Evolutionary conservation across 1,284 basidiomycete species (phyloP).

Genomic region (Schizophyllum amplum): DNA sequence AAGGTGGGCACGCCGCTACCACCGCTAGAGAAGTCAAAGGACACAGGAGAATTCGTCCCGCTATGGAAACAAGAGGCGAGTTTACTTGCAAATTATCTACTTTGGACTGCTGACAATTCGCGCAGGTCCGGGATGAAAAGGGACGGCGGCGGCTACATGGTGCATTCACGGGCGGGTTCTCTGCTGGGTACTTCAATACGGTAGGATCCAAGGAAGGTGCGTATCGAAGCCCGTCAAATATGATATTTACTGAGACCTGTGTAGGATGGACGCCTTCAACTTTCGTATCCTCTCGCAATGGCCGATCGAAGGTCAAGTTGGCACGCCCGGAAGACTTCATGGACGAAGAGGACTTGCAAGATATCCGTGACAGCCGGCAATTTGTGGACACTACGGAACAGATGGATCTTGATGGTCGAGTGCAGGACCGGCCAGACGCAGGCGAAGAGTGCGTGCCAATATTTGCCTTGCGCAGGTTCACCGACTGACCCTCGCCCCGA

Average conservation of each 20-base stretch:
- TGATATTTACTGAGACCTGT: not conserved
- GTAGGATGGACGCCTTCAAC: constrained; percentile 90
- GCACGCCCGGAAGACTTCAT: constrained; percentile 88
- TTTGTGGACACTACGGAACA: constrained; percentile 72
- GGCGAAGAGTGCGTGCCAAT: constrained; percentile 51
- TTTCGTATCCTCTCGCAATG: constrained; percentile 80
- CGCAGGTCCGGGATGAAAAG: constrained; percentile 86
- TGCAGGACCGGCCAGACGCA: constrained; percentile 37
- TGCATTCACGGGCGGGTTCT: constrained; percentile 97
- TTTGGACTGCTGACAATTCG: not conserved
- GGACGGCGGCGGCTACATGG: constrained; percentile 90
- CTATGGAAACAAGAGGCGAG: constrained; percentile 94
- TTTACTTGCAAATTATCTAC: constrained; percentile 3
- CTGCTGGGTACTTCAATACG: constrained; percentile 94
- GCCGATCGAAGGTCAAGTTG: constrained; percentile 57
- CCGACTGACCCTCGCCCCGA: constrained; percentile 6
- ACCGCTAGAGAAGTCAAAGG: constrained; percentile 80
- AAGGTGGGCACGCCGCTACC: constrained; percentile 91
- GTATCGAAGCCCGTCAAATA: constrained; percentile 13
- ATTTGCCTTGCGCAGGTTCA: not conserved
- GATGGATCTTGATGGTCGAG: constrained; percentile 59
- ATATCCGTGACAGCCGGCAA: constrained; percentile 63
- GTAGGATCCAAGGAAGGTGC: constrained; percentile 93
- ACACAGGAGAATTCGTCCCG: constrained; percentile 90
- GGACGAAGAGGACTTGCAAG: constrained; percentile 96